Conservation (phyloP, 2,329 filamentous ascomycete species). For the Chaetomiaceae sp. region DNA sequence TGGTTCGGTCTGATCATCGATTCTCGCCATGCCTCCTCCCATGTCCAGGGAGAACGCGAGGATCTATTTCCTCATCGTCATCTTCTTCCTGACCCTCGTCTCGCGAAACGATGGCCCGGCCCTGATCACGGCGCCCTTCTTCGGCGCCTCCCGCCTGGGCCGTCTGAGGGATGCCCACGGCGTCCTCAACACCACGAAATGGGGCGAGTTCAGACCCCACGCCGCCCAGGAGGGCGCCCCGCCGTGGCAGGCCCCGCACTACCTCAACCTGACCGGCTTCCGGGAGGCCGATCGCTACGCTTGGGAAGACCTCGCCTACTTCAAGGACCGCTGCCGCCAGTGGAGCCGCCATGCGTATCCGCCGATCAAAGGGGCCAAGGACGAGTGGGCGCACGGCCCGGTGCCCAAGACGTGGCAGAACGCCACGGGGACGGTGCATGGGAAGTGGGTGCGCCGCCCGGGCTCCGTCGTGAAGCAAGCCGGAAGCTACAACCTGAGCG, state of each 20-base stretch:
- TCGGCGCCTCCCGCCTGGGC: constrained; percentile 43
- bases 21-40: constrained; percentile 28
- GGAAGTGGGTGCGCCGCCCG: constrained; percentile 64
- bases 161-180: constrained; percentile 48
- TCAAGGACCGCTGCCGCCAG: constrained; percentile 60
- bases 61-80: constrained; percentile 41
- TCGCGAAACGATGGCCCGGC: constrained; percentile 38
- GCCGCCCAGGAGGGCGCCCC: constrained; percentile 18
- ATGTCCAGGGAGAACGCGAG: constrained; percentile 38
- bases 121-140: constrained; percentile 40
- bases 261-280: constrained; percentile 73
- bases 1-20: too few relatives aligned
- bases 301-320: constrained; percentile 67
- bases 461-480: constrained; percentile 43
- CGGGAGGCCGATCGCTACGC: constrained; percentile 67
- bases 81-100: constrained; percentile 42
- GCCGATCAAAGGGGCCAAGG: constrained; percentile 17
- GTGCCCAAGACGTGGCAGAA: constrained; percentile 63
- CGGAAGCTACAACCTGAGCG: constrained; percentile 58
- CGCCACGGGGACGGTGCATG: constrained; percentile 69
- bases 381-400: constrained; percentile 30
- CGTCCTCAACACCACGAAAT: constrained; percentile 51
- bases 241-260: constrained; percentile 34
- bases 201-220: constrained; percentile 55
- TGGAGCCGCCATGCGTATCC: constrained; percentile 52